Conservation (phyloP, 768 basidiomycete species). For the Leccinum longicurvipes region DNA sequence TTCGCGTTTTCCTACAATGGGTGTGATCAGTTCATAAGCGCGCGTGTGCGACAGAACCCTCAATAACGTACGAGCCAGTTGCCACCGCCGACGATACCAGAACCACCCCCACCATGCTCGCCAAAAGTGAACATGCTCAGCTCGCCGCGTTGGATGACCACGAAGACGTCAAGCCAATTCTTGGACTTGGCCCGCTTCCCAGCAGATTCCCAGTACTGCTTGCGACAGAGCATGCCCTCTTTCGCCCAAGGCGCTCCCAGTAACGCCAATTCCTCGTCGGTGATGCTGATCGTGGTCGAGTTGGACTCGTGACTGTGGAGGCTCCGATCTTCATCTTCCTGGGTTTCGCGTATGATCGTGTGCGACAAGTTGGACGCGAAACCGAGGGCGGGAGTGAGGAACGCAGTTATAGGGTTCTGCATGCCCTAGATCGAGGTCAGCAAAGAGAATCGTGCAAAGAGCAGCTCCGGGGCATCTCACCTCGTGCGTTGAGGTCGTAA, state of each 20-base stretch:
- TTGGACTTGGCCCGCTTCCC: constrained; percentile 87
- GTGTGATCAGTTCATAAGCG: constrained; percentile 5
- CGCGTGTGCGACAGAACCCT: neutral
- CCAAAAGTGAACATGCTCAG: constrained; percentile 96
- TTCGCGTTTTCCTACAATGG: constrained; percentile 63
- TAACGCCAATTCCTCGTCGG: constrained; percentile 92
- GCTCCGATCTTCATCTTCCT: constrained; percentile 81
- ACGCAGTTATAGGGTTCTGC: constrained; percentile 63
- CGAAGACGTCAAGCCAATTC: constrained; percentile 91
- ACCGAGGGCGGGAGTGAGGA: constrained; percentile 84
- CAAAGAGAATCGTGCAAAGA: neutral
- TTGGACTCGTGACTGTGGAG: constrained; percentile 58
- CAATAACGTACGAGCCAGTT: constrained; percentile 88
- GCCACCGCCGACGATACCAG: constrained; percentile 83
- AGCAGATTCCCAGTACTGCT: constrained; percentile 88
- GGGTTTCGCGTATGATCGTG: constrained; percentile 92
- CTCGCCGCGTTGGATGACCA: constrained; percentile 93
- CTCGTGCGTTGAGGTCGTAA: constrained; percentile 82
- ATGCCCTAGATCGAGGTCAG: constrained; percentile 39
- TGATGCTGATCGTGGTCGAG: constrained; percentile 79
- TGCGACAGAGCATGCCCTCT: constrained; percentile 93
- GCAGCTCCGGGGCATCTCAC: constrained; percentile 33
- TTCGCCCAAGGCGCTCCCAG: constrained; percentile 99
- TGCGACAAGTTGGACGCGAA: constrained; percentile 96
- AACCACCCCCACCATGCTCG: constrained; percentile 56